Percentiles rank a stretch among this genome's conserved stretches.
Conservation (phyloP, 345 rosid genomes). For the Gossypium ekmanianum region DNA sequence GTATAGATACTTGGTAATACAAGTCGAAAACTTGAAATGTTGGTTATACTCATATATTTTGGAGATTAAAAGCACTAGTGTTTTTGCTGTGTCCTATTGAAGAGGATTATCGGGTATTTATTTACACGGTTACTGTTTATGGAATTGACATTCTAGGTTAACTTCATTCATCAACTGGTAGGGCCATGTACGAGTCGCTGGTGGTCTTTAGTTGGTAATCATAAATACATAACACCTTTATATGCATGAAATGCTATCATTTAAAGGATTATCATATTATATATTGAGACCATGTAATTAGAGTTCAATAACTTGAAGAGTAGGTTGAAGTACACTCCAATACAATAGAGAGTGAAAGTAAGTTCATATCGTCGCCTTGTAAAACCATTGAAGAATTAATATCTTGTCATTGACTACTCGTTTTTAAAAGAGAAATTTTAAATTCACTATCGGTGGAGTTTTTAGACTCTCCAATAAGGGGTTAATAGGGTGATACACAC, state of each 20-base stretch:
- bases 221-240: background rate
- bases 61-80: background rate
- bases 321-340: background rate
- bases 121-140: too few relatives aligned
- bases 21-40: background rate
- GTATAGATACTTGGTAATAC: background rate
- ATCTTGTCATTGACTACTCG: background rate
- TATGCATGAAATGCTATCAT: background rate
- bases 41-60: background rate
- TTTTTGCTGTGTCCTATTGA: too few relatives aligned
- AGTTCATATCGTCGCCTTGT: background rate
- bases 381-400: background rate
- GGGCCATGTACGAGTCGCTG: too few relatives aligned
- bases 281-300: background rate
- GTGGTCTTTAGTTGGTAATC: too few relatives aligned
- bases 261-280: background rate
- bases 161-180: too few relatives aligned
- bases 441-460: background rate
- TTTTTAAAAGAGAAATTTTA: background rate
- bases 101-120: too few relatives aligned
- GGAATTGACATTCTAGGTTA: fast-evolving
- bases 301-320: background rate
- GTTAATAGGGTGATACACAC: too few relatives aligned
- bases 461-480: too few relatives aligned
- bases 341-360: background rate